phyloP scores from a whole-genome alignment of 345 rosid genomes.

The Gynandropsis gynandra region DNA sequence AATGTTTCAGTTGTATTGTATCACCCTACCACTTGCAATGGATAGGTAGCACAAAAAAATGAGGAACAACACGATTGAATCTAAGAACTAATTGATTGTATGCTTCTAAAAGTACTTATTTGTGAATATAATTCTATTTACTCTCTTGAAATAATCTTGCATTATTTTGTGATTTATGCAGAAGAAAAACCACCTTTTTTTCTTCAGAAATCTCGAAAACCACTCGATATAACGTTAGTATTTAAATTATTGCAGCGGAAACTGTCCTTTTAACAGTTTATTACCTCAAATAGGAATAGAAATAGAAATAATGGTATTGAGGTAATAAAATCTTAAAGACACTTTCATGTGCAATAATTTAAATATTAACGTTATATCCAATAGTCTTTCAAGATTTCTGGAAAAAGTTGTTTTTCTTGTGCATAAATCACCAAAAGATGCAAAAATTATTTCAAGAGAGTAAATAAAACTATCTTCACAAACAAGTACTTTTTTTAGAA shows the following conservation, averaged over 20 bases:
- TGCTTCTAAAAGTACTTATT: neutral
- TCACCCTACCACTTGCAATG: neutral
- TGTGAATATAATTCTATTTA: too few species aligned
- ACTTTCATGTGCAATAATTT: too few species aligned
- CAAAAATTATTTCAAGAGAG: too few species aligned
- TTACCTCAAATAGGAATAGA: too few species aligned
- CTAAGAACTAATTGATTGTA: neutral
- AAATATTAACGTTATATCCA: too few species aligned
- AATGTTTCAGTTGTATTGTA: neutral
- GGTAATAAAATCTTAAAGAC: too few species aligned
- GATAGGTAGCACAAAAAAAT: neutral
- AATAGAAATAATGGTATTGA: too few species aligned
- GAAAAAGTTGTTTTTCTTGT: neutral
- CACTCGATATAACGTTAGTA: neutral
- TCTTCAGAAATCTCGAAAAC: neutral
- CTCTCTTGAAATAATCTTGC: too few species aligned
- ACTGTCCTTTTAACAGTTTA: conserved; percentile 8
- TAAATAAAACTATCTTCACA: too few species aligned
- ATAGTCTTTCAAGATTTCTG: conserved; percentile 1
- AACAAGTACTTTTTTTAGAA: neutral
- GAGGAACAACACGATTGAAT: neutral
- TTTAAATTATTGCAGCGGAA: conserved; percentile 13
- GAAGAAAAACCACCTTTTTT: too few species aligned
- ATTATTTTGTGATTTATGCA: too few species aligned
- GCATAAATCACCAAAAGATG: too few species aligned